These are phyloP conservation scores for Osmanthus fragrans DNA, from an alignment of 257 asterid species.

Conservation along the genomic window DNA sequence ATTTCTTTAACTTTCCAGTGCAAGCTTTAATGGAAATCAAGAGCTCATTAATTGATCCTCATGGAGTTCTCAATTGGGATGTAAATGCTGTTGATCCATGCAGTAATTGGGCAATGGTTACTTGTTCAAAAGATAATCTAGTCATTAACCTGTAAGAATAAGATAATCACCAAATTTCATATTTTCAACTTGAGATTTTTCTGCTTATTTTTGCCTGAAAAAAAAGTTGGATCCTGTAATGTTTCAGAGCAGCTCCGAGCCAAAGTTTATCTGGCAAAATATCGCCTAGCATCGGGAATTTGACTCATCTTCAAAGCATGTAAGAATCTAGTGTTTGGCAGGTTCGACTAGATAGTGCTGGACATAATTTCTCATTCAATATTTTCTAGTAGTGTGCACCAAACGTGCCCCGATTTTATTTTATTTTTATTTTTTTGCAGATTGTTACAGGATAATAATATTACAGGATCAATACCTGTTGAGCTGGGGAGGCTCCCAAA, in stretches of 20 bases:
- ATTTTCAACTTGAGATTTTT: background rate
- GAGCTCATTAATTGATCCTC: conserved; percentile 66
- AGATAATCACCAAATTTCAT: background rate
- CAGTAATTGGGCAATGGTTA: conserved; percentile 70
- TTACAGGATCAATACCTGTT: conserved; percentile 72
- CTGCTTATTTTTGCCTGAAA: conserved; percentile 16
- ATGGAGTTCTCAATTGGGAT: conserved; percentile 76
- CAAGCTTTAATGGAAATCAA: conserved; percentile 83
- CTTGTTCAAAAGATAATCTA: conserved; percentile 57
- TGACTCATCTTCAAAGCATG: conserved; percentile 76
- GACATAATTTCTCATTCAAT: background rate
- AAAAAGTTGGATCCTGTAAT: conserved; percentile 2
- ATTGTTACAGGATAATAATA: conserved; percentile 71
- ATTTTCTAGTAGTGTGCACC: background rate
- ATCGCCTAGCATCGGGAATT: conserved; percentile 70
- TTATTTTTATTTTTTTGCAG: conserved; percentile 33
- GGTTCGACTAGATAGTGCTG: background rate
- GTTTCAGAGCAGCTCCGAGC: conserved; percentile 80
- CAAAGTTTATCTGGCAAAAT: conserved; percentile 77
- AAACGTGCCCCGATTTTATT: no score
- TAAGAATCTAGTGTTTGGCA: conserved; percentile 38
- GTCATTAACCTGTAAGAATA: conserved; percentile 69
- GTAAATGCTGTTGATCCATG: conserved; percentile 88
- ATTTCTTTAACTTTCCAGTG: conserved; percentile 38
- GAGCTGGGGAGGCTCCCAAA: conserved; percentile 71